A percentile compares a stretch with the other conserved stretches of the same genome.
Conservation (phyloP, 1,139 yeast genomes). For the Pichia inconspicua region DNA sequence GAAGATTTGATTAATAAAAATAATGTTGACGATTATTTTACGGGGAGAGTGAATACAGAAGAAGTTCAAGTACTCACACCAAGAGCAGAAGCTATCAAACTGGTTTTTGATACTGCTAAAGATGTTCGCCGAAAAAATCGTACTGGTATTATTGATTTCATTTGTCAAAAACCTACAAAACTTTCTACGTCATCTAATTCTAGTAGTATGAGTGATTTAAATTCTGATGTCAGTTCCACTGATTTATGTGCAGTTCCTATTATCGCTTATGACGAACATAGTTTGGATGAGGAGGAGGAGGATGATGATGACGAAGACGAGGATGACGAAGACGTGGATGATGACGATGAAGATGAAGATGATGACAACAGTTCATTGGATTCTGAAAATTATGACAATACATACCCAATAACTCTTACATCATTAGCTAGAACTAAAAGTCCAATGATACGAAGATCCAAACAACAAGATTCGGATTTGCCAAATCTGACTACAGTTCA, state of each 20-base stretch:
- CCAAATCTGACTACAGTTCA: slow-evolving; percentile 13
- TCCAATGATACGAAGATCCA: slow-evolving; percentile 6
- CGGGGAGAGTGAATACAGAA: slow-evolving; percentile 17
- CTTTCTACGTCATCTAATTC: not conserved
- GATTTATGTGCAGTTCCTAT: not conserved
- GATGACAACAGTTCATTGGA: slow-evolving; percentile 8
- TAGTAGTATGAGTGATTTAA: slow-evolving; percentile 11
- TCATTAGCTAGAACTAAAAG: slow-evolving; percentile 5
- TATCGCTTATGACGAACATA: not conserved
- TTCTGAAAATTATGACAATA: slow-evolving; percentile 15
- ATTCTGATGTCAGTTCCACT: slow-evolving; percentile 3
- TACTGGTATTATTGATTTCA: not conserved
- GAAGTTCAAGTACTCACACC: slow-evolving; percentile 23
- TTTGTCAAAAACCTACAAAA: not conserved
- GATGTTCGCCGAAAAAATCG: slow-evolving; percentile 8
- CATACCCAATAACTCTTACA: slow-evolving; percentile 13
- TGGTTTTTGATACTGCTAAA: slow-evolving; percentile 29
- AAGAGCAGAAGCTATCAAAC: slow-evolving; percentile 29
- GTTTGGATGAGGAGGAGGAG: not conserved
- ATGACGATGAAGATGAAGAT: slow-evolving; percentile 5
- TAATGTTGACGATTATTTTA: slow-evolving; percentile 16
- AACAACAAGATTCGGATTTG: slow-evolving; percentile 7
- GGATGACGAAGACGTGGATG: slow-evolving; percentile 1
- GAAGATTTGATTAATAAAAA: slow-evolving; percentile 17
- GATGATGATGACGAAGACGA: not conserved